A percentile compares a stretch with the other conserved stretches of the same genome.
Conservation (phyloP, 202 grass and related monocot species). For the Carex arenaria region DNA sequence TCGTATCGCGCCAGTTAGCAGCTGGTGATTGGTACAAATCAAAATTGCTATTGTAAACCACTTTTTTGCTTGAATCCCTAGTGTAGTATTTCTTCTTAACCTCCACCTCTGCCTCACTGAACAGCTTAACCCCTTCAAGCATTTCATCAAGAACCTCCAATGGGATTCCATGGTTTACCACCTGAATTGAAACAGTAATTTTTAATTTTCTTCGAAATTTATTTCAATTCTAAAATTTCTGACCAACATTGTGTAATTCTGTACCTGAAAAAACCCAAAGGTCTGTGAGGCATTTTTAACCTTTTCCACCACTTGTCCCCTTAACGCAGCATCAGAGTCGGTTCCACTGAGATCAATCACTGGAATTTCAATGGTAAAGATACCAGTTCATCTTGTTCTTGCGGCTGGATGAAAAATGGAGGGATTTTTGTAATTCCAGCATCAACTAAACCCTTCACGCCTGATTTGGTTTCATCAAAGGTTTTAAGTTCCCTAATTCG, state of each 20-base stretch:
- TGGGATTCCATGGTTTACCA: constrained; percentile 33
- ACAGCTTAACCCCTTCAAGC: constrained; percentile 33
- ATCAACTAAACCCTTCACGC: constrained; percentile 27
- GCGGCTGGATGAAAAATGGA: constrained; percentile 17
- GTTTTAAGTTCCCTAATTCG: constrained; percentile 5
- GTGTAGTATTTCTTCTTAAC: constrained; percentile 28
- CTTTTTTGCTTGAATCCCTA: constrained; percentile 23
- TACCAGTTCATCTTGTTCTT: not conserved
- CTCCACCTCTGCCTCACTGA: constrained; percentile 23
- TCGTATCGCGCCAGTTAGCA: constrained; percentile 34
- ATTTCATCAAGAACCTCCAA: constrained; percentile 29
- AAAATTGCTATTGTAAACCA: constrained; percentile 31
- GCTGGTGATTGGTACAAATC: constrained; percentile 33
- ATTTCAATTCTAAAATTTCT: too few relatives aligned
- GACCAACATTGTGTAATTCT: not conserved
- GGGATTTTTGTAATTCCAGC: constrained; percentile 27
- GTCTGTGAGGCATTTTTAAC: constrained; percentile 2
- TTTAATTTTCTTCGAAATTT: not conserved
- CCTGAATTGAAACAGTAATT: constrained; percentile 5
- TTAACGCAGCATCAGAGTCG: not conserved
- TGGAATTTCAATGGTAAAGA: constrained; percentile 15
- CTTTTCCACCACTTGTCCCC: not conserved
- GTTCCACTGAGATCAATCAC: constrained; percentile 18
- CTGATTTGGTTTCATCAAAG: constrained; percentile 30
- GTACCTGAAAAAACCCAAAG: constrained; percentile 27